Conservation (phyloP, 2,329 filamentous ascomycete species). For the Colletotrichum tabaci region DNA sequence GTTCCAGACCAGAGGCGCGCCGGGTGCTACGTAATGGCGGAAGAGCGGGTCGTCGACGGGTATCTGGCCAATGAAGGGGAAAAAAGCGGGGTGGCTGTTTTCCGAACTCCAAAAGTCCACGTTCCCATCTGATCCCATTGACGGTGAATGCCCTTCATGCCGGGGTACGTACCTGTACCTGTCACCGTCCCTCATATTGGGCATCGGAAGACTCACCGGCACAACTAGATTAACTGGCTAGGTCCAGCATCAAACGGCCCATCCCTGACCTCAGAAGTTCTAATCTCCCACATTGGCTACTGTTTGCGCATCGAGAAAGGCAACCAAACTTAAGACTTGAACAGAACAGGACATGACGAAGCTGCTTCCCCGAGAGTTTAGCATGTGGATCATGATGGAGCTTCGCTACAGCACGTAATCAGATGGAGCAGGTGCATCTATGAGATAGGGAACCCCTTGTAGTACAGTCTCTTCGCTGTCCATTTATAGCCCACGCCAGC, state of each 20-base stretch:
- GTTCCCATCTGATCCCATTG: conserved; percentile 7
- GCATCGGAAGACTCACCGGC: background rate
- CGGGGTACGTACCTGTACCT: conserved; percentile 20
- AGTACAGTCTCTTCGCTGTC: background rate
- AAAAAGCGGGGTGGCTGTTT: conserved; percentile 32
- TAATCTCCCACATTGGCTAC: background rate
- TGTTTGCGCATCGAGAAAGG: too few species aligned
- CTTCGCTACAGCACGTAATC: conserved; percentile 9
- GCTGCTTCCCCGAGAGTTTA: background rate
- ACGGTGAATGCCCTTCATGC: background rate
- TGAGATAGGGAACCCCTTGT: conserved; percentile 5
- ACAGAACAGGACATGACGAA: background rate
- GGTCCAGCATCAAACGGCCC: background rate
- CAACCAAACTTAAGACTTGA: background rate
- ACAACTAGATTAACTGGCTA: background rate
- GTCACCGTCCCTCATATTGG: background rate
- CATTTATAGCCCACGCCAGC: background rate
- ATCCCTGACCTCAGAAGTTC: background rate
- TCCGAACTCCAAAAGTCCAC: conserved; percentile 17
- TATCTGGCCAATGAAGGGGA: conserved; percentile 27
- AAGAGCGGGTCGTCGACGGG: conserved; percentile 15
- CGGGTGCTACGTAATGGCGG: conserved; percentile 40
- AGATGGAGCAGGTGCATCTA: background rate
- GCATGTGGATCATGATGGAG: conserved; percentile 8
- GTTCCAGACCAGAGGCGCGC: conserved; percentile 35